Evolutionary conservation across 1,284 basidiomycete genomes (phyloP), one percentile per base, ranked within the genome.

Genomic region (Takashimella tepidaria): DNA sequence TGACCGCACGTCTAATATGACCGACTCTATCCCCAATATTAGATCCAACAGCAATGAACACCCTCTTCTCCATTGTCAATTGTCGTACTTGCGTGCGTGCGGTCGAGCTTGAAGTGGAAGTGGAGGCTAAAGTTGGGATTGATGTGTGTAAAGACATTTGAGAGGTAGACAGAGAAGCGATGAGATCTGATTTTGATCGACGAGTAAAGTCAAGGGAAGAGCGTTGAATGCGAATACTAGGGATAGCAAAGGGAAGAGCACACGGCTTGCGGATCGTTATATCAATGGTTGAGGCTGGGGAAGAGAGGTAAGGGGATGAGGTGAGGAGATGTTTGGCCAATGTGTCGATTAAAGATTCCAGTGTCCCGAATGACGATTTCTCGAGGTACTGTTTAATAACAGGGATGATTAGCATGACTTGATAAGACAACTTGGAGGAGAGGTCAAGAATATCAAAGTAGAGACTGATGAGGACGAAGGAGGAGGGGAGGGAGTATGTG

Each of bases 11-110:
- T 62, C 89, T 85, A 56, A 98, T 87, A 68, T 96, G 87, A n/a
- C 79, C 80, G 50, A 91, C 86, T 3, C 88, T 79, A 72, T 96
- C 90, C 1, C 92, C 92, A 0, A 97, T 79, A 67, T 98, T 98
- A 1, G 91, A 89, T 0, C 93, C 95, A 2, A 98, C 75, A 1
- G 90, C 90, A 44, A 98, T 80, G 4, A 85, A 85, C 4, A 79
- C 85, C 1, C 73, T 51, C 45, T 45, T 51, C 26, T 11, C 5
- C 11, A 27, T 45, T 40, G 31, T 54, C 41, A 72, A 54, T 40
- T 11, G 10, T 37, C 10, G 16, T 8, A 8, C 31, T 16, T 8
- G 10, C 8, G 16, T 16, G 31, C 10, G 10, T n/a, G 19, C 31
- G 16, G 19, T 27, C 13, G 45, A 54, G 25, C 6, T 47, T 31